Evolutionary conservation across 2,329 filamentous ascomycete species (phyloP), one percentile per base, ranked within the genome.

Genomic region (Calonectria crousiana): DNA sequence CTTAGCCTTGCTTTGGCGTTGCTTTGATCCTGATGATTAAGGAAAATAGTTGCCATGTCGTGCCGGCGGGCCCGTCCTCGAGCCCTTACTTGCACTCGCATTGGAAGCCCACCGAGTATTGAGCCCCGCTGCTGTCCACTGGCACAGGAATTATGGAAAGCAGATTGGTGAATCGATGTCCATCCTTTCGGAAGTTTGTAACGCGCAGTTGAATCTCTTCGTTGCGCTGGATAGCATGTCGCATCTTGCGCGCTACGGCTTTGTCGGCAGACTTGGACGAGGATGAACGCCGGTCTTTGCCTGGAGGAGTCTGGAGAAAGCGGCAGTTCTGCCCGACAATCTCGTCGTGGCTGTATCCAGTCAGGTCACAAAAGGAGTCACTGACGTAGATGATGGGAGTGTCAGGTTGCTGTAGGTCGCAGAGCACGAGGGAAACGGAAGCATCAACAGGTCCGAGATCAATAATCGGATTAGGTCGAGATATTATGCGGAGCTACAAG

Each of bases 371-470:
- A 82, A 97, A 98, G 36, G 94, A 90, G 8, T 96, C 94, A 1
- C 95, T 96, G 77, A 93, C 95, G 82, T 97, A 98, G 11, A 97
- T 91, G 74, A 98, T 95, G 3, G 95, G 95, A 36, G 89, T 87
- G 83, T 97, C 95, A 34, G 93, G 90, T 78, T 91, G 89, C 52
- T 90, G 89, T 38, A 95, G 92, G 83, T 97, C 95, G 84, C 95
- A 97, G 51, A 98, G 90, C 23, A 96, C 90, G 76, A 98, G 92
- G 3, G 95, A 93, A 81, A 95, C 97, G 2, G 95, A 97, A 77
- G 95, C 88, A 83, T 98, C 95, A 41, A 98, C 92, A 0, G 94
- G 90, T 9, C 95, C 95, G 52, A 98, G 92, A 64, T 95, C 90
- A 78, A 98, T 92, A 78, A 93, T 89, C 1, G 95, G 94, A 74